Evolutionary conservation across 2,329 filamentous ascomycete genomes (phyloP).

Genomic region (Passalora sequoiae): DNA sequence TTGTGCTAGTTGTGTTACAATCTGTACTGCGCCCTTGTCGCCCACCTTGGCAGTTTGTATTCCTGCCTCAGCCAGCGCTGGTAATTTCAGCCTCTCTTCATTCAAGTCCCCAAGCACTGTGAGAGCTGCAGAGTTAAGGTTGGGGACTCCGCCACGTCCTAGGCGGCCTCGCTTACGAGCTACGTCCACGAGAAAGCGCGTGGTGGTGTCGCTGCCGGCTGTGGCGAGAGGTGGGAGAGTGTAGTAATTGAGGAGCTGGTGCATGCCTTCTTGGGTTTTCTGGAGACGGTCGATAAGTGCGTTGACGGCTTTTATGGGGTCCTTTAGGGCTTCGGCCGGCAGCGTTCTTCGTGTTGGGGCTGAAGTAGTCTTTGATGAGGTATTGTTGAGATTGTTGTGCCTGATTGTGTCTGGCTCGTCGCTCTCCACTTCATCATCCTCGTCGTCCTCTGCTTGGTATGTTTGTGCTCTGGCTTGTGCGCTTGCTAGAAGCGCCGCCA

Average conservation of each 20-base stretch:
- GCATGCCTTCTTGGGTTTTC: constrained; percentile 64
- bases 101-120: constrained; percentile 95
- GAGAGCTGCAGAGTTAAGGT: constrained; percentile 80
- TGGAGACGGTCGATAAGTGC: constrained; percentile 79
- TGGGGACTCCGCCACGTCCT: constrained; percentile 84
- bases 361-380: constrained; percentile 3
- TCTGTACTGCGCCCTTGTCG: constrained; percentile 66
- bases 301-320: constrained; percentile 80
- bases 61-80: constrained; percentile 34
- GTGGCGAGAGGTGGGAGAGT: constrained; percentile 71
- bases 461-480: constrained; percentile 71
- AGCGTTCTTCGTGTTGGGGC: constrained; percentile 60
- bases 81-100: constrained; percentile 69
- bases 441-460: constrained; percentile 56
- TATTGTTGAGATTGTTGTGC: constrained; percentile 13
- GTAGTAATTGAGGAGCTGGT: constrained; percentile 78
- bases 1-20: constrained; percentile 87
- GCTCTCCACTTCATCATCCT: constrained; percentile 54
- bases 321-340: constrained; percentile 88
- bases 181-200: constrained; percentile 90
- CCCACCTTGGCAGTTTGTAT: constrained; percentile 31
- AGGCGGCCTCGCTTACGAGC: constrained; percentile 87
- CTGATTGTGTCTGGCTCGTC: constrained; percentile 45
- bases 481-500: constrained; percentile 85
- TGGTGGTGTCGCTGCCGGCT: constrained; percentile 68